Evolutionary conservation across 768 basidiomycete genomes (phyloP), one percentile per base, ranked within the genome.

Genomic region (Leccinum rimulosum): DNA sequence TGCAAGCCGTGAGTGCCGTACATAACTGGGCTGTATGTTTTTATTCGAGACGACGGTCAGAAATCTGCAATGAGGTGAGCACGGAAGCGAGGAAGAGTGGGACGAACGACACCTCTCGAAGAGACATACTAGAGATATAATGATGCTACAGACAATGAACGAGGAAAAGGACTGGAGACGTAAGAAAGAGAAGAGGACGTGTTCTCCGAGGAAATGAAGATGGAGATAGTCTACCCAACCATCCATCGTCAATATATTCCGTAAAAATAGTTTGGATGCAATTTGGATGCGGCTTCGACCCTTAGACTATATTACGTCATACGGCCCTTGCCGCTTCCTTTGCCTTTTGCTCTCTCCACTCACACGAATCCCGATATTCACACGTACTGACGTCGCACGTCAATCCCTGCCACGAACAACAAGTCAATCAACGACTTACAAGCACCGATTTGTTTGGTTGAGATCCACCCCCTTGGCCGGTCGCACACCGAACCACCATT

Each of bases 401-500:
- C 45, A 27, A 31, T 43, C 40, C 17, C 31, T 15, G 52, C 6
- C 11, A 50, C n/a, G 17, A 30, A 31, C 7, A 4, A 54, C 12
- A 49, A 14, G 25, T 15, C 11, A 11, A 49, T 49, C 4, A 33
- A 56, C 6, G 17, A 80, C 87, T 74, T 70, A 92, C 85, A 75
- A 75, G 79, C 93, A 93, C 52, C 92, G 79, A 56, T 78, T 66
- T 3, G 86, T 75, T 53, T 88, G 77, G 48, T 80, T 73, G 22
- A 87, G 31, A 3, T 79, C 77, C 0, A 95, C 94, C 1, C 94
- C 94, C n/a, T 73, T 70, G 0, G 93, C 84, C 31, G 79, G 75
- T 43, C 93, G 79, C 54, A 77, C 64, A 1, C 92, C 91, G 58
- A 80, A 73, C 94, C 94, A 96, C 84, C 89, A 95, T 52, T 79